Evolutionary conservation across 371 early-diverging fungal genomes (phyloP), one percentile per base, ranked within the genome.

Genomic region (Rhizopus delemar): DNA sequence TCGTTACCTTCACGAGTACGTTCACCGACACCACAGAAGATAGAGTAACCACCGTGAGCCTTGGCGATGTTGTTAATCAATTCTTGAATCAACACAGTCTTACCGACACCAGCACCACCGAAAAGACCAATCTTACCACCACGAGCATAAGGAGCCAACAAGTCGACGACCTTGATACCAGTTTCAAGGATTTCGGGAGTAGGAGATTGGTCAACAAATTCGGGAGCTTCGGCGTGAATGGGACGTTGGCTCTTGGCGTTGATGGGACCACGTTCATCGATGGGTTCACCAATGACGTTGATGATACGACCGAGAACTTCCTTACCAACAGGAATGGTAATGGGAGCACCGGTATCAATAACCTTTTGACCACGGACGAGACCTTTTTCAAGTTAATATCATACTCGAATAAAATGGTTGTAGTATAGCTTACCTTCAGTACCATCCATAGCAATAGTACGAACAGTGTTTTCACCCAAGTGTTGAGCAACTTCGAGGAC

Each of bases 391-490:
- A 35, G 55, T 46, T 33, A 56, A 12, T 52, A 56, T 33, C 46
- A 36, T 41, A 49, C 5, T 41, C 35, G 43, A 56, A 50, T 22
- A 7, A 11, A 35, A 15, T 1, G 15, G n/a, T 29, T 16, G 22
- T 22, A 22, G 22, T 22, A 22, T 43, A 15, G 11, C 32, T 56
- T 65, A 72, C 69, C 74, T 63, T 74, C 70, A 57, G 93, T 94
- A 79, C 93, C 97, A 86, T 97, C 97, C 97, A 97, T 97, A 79
- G 97, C 97, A 92, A 95, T 96, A 70, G 95, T 95, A 76, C 98
- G 93, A 69, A 97, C 98, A 62, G 94, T 94, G 90, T 95, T 94
- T 81, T 96, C 95, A 68, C 95, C 95, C 78, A 94, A 82, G 73
- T 96, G 96, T 84, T 94, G 95, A 59, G 95, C 75, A 51, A 96